A percentile compares a stretch with the other conserved stretches of the same genome.
Conservation (phyloP, 2,329 filamentous ascomycete genomes). For the Aureobasidium sp. region DNA sequence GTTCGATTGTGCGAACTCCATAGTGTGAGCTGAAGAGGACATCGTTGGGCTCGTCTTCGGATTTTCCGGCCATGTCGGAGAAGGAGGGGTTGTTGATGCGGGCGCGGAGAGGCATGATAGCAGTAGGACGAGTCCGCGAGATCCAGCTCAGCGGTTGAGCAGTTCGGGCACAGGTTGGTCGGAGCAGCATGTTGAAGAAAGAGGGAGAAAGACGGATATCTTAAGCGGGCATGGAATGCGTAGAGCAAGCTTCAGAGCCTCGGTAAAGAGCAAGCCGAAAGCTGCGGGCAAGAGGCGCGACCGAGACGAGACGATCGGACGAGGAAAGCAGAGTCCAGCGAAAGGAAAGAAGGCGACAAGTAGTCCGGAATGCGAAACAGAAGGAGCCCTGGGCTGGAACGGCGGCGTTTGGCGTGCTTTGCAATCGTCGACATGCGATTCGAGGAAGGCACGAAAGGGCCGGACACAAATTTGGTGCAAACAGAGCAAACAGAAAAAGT, state of each 20-base stretch:
- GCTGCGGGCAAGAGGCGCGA: constrained; percentile 1
- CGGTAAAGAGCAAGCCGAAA: constrained; percentile 7
- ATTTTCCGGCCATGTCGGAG: constrained; percentile 27
- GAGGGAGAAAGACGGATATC: background rate
- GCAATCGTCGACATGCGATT: background rate
- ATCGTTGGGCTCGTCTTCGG: constrained; percentile 73
- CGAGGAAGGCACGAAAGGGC: background rate
- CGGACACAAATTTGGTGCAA: background rate
- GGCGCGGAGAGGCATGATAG: constrained; percentile 69
- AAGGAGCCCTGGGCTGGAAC: background rate
- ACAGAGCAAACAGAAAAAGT: constrained; percentile 13
- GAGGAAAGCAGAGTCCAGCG: background rate
- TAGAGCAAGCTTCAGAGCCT: constrained; percentile 12
- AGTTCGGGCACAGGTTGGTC: constrained; percentile 30
- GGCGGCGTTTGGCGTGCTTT: background rate
- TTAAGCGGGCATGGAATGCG: constrained; percentile 9
- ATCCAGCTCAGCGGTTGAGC: constrained; percentile 29
- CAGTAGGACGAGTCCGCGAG: constrained; percentile 9
- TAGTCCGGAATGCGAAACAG: background rate
- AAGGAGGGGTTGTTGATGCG: constrained; percentile 31
- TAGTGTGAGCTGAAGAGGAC: constrained; percentile 86
- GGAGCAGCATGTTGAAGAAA: constrained; percentile 37
- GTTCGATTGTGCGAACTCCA: constrained; percentile 82
- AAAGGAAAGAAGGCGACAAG: background rate
- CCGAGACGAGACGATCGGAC: background rate